Evolutionary conservation across 352 stramenopile genomes (phyloP), one percentile per base, ranked within the genome.

Genomic region (Pelagophyceae sp.): DNA sequence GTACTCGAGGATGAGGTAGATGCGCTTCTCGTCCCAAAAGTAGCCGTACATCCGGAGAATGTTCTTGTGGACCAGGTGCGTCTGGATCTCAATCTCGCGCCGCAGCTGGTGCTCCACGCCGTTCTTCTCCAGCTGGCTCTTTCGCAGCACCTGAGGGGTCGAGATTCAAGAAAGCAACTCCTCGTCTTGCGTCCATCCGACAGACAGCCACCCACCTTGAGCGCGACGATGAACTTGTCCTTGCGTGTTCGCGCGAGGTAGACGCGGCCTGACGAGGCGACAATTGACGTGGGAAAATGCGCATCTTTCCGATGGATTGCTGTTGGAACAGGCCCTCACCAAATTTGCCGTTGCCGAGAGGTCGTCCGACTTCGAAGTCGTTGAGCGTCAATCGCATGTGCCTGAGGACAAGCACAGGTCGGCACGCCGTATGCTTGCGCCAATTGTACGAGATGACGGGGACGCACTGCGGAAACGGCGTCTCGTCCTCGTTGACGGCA

Each of bases 1-100:
- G 82, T 97, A 99, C 85, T 99, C 97, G 20, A 99, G 93, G 83
- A 99, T 99, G 0, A 99, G 85, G 83, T 99, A 99, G 77, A 99
- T 96, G 63, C 96, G 88, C 81, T 98, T 98, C 45, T 92, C 87
- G 85, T 99, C 96, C 82, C 96, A 98, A 81, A 99, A 99, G 85
- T 98, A 99, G 11, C 95, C 95, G 72, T 98, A 99, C 78, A 99
- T 90, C 32, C 95, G 86, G 51, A 98, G 82, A 69, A 99, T 98
- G 78, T 98, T 97, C 75, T 91, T 90, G 83, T 99, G 94, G 25
- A 94, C 87, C 45, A 99, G 80, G 78, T 99, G 92, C 29, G 92
- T 97, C 86, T 99, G 97, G 81, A 99, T 99, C 87, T 99, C 96
- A 79, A 99, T 99, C 87, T 99, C 97, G 17, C 96, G 90, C 3